phyloP scores from a whole-genome alignment of 768 basidiomycete species.

The Clathrus columnatus region DNA sequence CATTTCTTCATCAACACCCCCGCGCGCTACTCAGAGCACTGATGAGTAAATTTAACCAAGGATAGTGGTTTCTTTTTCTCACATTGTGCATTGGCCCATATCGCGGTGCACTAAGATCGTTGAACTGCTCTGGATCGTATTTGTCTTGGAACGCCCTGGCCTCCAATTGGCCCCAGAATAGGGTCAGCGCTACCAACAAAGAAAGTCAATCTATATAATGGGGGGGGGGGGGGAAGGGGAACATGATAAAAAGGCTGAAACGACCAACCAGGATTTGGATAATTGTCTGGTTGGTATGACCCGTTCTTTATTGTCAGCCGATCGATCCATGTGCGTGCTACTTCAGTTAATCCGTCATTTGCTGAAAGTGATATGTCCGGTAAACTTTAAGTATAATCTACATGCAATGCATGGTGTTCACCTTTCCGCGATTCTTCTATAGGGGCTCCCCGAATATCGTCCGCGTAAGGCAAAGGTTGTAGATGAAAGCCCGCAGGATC shows the following conservation, averaged over 20 bases:
- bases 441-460: constrained; percentile 81
- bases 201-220: not conserved
- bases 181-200: constrained; percentile 54
- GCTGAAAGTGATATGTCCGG: constrained; percentile 40
- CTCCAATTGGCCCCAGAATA: constrained; percentile 84
- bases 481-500: constrained; percentile 90
- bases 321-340: constrained; percentile 65
- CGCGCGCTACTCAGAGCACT: constrained; percentile 40
- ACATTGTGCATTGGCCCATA: constrained; percentile 75
- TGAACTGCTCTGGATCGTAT: constrained; percentile 66
- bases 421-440: constrained; percentile 59
- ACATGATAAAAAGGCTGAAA: not conserved
- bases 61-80: constrained; percentile 13
- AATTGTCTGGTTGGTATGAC: constrained; percentile 79
- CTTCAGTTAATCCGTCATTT: constrained; percentile 53
- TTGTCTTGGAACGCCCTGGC: constrained; percentile 90
- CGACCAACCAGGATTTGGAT: constrained; percentile 79
- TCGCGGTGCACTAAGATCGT: constrained; percentile 77
- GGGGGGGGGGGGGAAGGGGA: too few relatives aligned
- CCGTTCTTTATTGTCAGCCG: constrained; percentile 74
- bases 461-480: constrained; percentile 87
- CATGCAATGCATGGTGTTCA: constrained; percentile 17
- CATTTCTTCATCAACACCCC: constrained; percentile 62
- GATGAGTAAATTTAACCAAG: constrained; percentile 1
- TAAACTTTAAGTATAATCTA: constrained; percentile 4